Percentiles rank a stretch among this genome's conserved stretches.
phyloP scores from a whole-genome alignment of 345 rosid species.

The Melaleuca quinquenervia region DNA sequence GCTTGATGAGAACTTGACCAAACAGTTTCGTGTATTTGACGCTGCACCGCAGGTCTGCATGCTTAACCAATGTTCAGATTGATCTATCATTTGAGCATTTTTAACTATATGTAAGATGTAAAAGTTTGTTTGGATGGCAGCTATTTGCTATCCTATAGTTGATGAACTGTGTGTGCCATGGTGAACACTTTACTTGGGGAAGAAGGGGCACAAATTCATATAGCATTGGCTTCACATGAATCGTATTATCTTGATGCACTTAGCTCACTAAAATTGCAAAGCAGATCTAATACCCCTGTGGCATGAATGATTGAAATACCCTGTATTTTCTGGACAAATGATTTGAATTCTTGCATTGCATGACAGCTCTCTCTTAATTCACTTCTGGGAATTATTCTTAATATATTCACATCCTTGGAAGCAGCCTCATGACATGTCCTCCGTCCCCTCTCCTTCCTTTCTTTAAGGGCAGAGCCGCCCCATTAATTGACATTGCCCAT shows the following conservation, averaged over 20 bases:
- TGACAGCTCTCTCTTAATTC: not conserved
- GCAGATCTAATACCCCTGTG: not conserved
- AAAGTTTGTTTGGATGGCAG: not conserved
- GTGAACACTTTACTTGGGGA: not conserved
- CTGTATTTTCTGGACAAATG: not conserved
- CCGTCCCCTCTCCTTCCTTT: not conserved
- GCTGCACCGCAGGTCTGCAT: constrained; percentile 82
- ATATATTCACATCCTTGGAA: not conserved
- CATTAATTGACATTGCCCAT: not conserved
- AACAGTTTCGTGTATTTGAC: constrained; percentile 81
- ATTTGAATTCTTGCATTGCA: not conserved
- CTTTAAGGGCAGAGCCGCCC: not conserved
- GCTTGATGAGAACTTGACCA: constrained; percentile 77
- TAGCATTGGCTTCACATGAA: not conserved
- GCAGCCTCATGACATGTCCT: not conserved
- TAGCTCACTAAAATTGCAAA: not conserved
- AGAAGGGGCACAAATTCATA: not conserved
- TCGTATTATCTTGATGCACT: not conserved
- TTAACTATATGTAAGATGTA: not conserved
- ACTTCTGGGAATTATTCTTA: not conserved
- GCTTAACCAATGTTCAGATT: not conserved
- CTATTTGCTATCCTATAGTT: not conserved
- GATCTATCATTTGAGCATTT: not conserved
- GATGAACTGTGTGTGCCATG: not conserved
- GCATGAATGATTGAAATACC: not conserved